These are phyloP conservation scores for Angomonas ambiguus DNA, from an alignment of 208 protist genomes.

Conservation along the genomic window DNA sequence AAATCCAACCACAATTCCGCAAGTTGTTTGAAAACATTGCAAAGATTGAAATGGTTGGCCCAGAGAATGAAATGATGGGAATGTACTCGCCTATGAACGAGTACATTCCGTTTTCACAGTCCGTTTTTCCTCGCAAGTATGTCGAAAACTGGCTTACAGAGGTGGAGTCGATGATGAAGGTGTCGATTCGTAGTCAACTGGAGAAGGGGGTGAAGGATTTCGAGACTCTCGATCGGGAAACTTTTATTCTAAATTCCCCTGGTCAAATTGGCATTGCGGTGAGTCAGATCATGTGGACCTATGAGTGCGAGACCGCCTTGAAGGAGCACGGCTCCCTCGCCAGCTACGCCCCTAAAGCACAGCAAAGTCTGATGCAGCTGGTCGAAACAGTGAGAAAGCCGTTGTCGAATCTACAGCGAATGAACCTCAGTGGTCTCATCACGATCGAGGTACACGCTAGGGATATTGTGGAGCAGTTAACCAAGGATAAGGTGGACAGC, in stretches of 20 bases:
- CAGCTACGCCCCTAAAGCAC: conserved; percentile 77
- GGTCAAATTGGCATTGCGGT: conserved; percentile 92
- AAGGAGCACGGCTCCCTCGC: conserved; percentile 77
- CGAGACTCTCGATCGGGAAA: conserved; percentile 51
- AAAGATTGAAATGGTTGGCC: conserved; percentile 84
- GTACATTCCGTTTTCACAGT: conserved; percentile 90
- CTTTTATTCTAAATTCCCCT: conserved; percentile 79
- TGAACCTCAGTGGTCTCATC: conserved; percentile 94
- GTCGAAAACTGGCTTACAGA: conserved; percentile 97
- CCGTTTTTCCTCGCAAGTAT: conserved; percentile 92
- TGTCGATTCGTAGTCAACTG: conserved; percentile 86
- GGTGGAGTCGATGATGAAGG: conserved; percentile 94
- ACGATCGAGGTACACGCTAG: conserved; percentile 95
- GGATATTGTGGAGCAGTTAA: conserved; percentile 93
- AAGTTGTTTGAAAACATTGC: conserved; percentile 96
- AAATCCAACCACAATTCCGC: conserved; percentile 95
- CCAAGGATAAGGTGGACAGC: conserved; percentile 72
- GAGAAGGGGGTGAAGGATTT: conserved; percentile 81
- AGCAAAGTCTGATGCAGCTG: conserved; percentile 85
- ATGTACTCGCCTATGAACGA: conserved; percentile 96
- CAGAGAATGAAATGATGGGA: conserved; percentile 91
- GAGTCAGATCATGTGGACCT: conserved; percentile 94
- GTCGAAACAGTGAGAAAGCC: conserved; percentile 86
- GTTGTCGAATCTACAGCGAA: conserved; percentile 84
- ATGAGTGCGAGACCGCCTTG: conserved; percentile 83